These are phyloP conservation scores for Epichloe glyceriae DNA, from an alignment of 2,329 filamentous ascomycete species.

Conservation along the genomic window DNA sequence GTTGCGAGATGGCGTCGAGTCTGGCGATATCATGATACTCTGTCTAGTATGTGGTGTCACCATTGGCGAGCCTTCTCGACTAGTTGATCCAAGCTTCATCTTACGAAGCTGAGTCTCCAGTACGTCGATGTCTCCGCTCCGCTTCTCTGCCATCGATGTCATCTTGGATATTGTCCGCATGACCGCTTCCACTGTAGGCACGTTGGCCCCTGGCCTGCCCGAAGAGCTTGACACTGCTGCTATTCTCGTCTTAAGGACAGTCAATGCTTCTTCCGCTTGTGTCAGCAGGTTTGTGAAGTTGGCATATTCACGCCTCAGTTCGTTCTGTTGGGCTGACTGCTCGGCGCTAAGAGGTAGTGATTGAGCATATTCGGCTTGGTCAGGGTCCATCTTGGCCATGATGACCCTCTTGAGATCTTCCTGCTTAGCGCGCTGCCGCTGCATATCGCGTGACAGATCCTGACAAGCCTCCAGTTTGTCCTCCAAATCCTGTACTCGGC, in stretches of 20 bases:
- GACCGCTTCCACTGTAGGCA: slow-evolving; percentile 83
- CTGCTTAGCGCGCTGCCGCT: slow-evolving; percentile 60
- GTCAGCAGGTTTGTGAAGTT: slow-evolving; percentile 61
- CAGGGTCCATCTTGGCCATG: slow-evolving; percentile 53
- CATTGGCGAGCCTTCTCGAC: slow-evolving; percentile 31
- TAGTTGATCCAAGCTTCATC: slow-evolving; percentile 39
- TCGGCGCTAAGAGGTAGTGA: slow-evolving; percentile 71
- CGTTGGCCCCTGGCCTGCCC: slow-evolving; percentile 33
- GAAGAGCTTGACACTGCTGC: slow-evolving; percentile 41
- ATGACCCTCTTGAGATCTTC: slow-evolving; percentile 70
- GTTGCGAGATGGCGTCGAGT: slow-evolving; percentile 27
- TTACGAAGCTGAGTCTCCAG: slow-evolving; percentile 77
- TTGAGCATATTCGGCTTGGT: slow-evolving; percentile 49
- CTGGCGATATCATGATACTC: slow-evolving; percentile 30
- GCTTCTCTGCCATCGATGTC: slow-evolving; percentile 84
- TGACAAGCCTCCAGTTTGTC: slow-evolving; percentile 56
- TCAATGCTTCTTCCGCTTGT: slow-evolving; percentile 68
- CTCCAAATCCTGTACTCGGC: slow-evolving; percentile 54
- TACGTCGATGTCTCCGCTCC: slow-evolving; percentile 80
- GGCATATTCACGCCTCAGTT: slow-evolving; percentile 64
- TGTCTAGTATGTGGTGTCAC: slow-evolving; percentile 24
- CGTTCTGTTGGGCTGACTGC: slow-evolving; percentile 70
- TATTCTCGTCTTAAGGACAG: slow-evolving; percentile 66
- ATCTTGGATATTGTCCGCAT: slow-evolving; percentile 85
- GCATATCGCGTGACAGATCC: slow-evolving; percentile 55